Evolutionary conservation across 2,329 filamentous ascomycete genomes (phyloP), one percentile per base, ranked within the genome.

Genomic region (Colletotrichum sp.): DNA sequence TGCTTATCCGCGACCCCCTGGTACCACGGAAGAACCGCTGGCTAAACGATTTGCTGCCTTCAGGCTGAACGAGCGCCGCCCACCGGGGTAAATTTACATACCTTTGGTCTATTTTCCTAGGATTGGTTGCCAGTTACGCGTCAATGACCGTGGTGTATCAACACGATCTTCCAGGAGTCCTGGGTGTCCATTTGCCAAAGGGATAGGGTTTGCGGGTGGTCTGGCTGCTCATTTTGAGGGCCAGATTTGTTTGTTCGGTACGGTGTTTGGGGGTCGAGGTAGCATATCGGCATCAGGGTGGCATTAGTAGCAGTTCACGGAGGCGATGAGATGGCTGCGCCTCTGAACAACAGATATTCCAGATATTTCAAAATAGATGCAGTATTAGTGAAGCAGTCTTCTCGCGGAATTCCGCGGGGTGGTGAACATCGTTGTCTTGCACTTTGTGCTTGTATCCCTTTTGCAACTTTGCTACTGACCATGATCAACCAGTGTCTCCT

Each of bases 1-100:
- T 74, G 67, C 80, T 70, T 78, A 76, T 76, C 78, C 79, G 78
- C 78, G 78, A 73, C 79, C 79, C 79, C 83, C 84, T 75, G 43
- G 77, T 52, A 78, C 80, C 69, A 83, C 85, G 78, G 88, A 86
- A 83, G 88, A 90, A 86, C 89, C 88, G 78, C 89, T 92, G 88
- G 89, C 91, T 91, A 92, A 92, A 87, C 88, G 90, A 86, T 89
- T 92, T 90, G 89, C 90, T 89, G 89, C 89, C 86, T 89, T 92
- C 89, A 92, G 91, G 89, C 88, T 91, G 84, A 91, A 89, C 81
- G 87, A 88, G 76, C 79, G 80, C 65, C 78, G 72, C 72, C 76
- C 76, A 65, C 70, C n/a, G 56, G 64, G 70, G 48, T 76, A 43
- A 75, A 36, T 60, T 68, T 56, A 64, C 52, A 66, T 30, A 43